Evolutionary conservation across 1,139 yeast species (phyloP).

Genomic region (Lodderomyces theae): DNA sequence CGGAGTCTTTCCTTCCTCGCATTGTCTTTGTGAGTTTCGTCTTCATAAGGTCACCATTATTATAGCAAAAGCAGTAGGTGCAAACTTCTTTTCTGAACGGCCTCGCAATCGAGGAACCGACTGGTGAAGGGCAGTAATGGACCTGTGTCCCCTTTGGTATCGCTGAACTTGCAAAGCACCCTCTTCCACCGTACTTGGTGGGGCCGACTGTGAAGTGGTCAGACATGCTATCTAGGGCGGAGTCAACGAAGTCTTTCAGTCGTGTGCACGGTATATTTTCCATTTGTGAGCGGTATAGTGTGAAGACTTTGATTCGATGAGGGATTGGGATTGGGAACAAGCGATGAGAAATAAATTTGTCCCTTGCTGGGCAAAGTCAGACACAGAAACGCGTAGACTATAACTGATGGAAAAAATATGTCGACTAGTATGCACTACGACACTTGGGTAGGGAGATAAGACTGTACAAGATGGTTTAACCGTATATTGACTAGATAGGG

Average conservation of each 20-base stretch:
- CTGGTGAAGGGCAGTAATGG: conserved; percentile 37
- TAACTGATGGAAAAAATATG: too few species aligned
- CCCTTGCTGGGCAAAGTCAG: too few species aligned
- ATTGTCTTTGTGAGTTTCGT: conserved; percentile 43
- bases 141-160: conserved; percentile 45
- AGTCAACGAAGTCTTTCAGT: conserved; percentile 4
- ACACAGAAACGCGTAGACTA: too few species aligned
- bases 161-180: conserved; percentile 50
- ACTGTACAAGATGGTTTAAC: too few species aligned
- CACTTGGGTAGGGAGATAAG: too few species aligned
- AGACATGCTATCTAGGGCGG: conserved; percentile 18
- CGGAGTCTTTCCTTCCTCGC: conserved; percentile 47
- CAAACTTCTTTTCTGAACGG: conserved; percentile 70
- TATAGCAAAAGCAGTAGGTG: conserved; percentile 51
- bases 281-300: conserved; percentile 2
- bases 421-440: too few species aligned
- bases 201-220: conserved; percentile 35
- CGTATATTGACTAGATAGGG: too few species aligned
- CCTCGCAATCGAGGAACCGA: conserved; percentile 48
- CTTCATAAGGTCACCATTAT: conserved; percentile 49
- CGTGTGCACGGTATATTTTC: not conserved
- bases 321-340: too few species aligned
- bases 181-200: conserved; percentile 61
- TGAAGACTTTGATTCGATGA: not conserved
- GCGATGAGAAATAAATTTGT: too few species aligned